Evolutionary conservation across 1,284 basidiomycete species (phyloP).

Genomic region (Puccinia hordei): DNA sequence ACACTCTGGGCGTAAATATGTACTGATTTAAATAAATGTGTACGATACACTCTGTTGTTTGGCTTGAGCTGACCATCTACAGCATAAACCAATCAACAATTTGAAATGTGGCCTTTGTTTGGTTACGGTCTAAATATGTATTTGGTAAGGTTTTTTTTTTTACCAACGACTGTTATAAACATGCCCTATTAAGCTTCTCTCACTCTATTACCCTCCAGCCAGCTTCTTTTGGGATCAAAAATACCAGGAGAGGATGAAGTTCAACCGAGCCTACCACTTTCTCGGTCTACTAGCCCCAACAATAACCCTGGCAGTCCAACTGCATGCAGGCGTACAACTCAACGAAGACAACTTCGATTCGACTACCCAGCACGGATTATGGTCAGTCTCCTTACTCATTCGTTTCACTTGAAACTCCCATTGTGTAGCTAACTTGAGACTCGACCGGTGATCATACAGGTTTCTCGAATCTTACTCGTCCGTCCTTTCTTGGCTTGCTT

Average conservation of each 20-base stretch:
- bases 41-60: too few species aligned
- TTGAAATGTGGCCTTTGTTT: too few species aligned
- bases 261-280: neutral
- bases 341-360: slow-evolving; percentile 29
- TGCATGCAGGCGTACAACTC: slow-evolving; percentile 43
- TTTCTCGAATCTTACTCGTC: slow-evolving; percentile 49
- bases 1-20: too few species aligned
- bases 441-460: neutral
- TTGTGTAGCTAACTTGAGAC: neutral
- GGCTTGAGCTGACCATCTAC: too few species aligned
- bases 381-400: slow-evolving; percentile 1
- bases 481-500: neutral
- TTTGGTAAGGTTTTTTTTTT: too few species aligned
- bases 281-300: neutral
- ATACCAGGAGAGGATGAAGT: neutral
- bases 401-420: neutral
- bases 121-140: too few species aligned
- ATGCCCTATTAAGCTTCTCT: too few species aligned
- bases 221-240: too few species aligned
- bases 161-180: too few species aligned
- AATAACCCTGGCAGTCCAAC: neutral
- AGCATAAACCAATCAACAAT: too few species aligned
- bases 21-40: too few species aligned
- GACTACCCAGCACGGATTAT: slow-evolving; percentile 27
- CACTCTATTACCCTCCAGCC: too few species aligned